A percentile compares a stretch with the other conserved stretches of the same genome.
These are phyloP conservation scores for Fomitopsis pinicola DNA, from an alignment of 1,284 basidiomycete genomes.

Conservation along the genomic window DNA sequence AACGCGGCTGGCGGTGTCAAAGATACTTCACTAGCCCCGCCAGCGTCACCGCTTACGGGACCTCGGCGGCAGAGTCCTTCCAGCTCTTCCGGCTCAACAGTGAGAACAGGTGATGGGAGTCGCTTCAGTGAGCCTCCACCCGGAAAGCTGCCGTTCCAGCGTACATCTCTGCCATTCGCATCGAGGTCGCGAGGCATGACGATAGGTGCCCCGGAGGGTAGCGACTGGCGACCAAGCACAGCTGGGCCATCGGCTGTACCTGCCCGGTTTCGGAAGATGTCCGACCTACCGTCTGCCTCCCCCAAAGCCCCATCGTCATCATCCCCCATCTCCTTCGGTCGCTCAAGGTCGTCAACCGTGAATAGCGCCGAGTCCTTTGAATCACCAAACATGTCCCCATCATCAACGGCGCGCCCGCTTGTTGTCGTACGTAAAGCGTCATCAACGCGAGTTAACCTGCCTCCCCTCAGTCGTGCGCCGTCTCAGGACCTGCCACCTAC, in stretches of 20 bases:
- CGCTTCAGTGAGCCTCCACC: slow-evolving; percentile 14
- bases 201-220: slow-evolving; percentile 24
- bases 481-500: slow-evolving; percentile 23
- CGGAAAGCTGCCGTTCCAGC: slow-evolving; percentile 9
- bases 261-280: slow-evolving; percentile 18
- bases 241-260: slow-evolving; percentile 3
- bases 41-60: neutral
- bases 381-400: slow-evolving; percentile 7
- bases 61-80: slow-evolving; percentile 15
- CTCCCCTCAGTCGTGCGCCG: slow-evolving; percentile 20
- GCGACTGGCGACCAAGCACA: neutral
- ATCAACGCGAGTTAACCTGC: slow-evolving; percentile 18
- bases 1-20: neutral
- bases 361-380: slow-evolving; percentile 15
- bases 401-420: slow-evolving; percentile 14
- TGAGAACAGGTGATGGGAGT: slow-evolving; percentile 12
- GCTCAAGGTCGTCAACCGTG: slow-evolving; percentile 20
- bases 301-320: slow-evolving; percentile 14
- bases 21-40: neutral
- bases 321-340: slow-evolving; percentile 22
- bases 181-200: slow-evolving; percentile 53
- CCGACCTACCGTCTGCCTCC: slow-evolving; percentile 9
- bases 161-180: neutral
- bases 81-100: slow-evolving; percentile 22
- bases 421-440: slow-evolving; percentile 28